phyloP scores from a whole-genome alignment of 176 grass and related monocot genomes.

The Oryza australiensis region DNA sequence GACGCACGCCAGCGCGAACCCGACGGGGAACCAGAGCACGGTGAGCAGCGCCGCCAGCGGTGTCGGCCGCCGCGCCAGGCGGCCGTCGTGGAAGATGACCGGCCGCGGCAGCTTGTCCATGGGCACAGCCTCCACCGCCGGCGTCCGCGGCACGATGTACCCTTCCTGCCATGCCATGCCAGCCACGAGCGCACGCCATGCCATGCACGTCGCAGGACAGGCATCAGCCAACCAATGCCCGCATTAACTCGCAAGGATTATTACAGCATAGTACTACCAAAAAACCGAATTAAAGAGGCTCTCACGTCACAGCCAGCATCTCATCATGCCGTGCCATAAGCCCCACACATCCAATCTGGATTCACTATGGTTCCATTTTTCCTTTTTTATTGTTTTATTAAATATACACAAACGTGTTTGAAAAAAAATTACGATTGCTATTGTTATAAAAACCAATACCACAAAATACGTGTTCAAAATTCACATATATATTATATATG shows the following conservation, averaged over 20 bases:
- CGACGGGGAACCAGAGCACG: constrained; percentile 57
- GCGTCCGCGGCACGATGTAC: constrained; percentile 55
- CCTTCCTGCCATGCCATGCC: constrained; percentile 44
- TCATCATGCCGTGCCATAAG: neutral
- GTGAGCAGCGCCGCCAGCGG: constrained; percentile 46
- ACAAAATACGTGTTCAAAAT: too few relatives aligned
- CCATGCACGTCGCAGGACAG: neutral
- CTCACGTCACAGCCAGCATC: neutral
- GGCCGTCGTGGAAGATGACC: constrained; percentile 76
- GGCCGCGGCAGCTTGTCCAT: neutral
- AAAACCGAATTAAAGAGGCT: neutral
- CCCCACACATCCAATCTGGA: neutral
- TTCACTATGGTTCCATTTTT: neutral
- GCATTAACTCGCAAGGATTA: neutral
- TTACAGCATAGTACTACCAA: neutral
- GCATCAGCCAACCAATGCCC: neutral
- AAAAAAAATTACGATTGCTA: neutral
- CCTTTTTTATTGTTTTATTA: neutral
- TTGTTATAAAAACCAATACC: too few relatives aligned
- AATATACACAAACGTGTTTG: too few relatives aligned
- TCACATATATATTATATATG: too few relatives aligned
- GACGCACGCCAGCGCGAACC: constrained; percentile 60
- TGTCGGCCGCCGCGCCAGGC: constrained; percentile 56
- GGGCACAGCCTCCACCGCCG: constrained; percentile 28
- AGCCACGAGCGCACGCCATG: too few relatives aligned